phyloP scores from a whole-genome alignment of 2,329 filamentous ascomycete species.

The Botryosphaeria dothidea region DNA sequence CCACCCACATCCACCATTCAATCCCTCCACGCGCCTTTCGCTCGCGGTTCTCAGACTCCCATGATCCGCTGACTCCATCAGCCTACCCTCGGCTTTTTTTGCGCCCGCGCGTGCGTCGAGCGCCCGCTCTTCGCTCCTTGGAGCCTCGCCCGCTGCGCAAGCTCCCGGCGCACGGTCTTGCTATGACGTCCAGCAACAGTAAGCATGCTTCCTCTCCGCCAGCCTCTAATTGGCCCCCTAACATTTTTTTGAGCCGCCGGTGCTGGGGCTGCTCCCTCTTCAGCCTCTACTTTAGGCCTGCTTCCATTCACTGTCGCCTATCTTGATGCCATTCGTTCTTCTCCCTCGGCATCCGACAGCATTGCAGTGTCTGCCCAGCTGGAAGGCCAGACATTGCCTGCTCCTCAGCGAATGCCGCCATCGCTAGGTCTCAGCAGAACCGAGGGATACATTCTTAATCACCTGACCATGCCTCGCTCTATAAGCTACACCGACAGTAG shows the following conservation, averaged over 20 bases:
- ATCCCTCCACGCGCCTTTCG: neutral
- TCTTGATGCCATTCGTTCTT: too few species aligned
- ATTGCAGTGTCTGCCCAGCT: neutral
- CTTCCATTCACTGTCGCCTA: too few species aligned
- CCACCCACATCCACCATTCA: neutral
- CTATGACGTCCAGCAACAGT: neutral
- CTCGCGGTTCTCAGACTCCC: neutral
- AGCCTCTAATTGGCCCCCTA: neutral
- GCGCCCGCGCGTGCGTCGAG: too few species aligned
- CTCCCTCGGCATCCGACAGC: too few species aligned
- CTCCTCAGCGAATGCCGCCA: neutral
- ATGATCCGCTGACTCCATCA: too few species aligned
- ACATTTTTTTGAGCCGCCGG: too few species aligned
- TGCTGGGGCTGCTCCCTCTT: too few species aligned
- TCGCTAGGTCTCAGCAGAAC: too few species aligned
- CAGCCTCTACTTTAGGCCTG: too few species aligned
- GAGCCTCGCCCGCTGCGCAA: neutral
- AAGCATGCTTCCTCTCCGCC: neutral
- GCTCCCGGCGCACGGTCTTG: neutral
- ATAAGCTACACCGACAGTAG: neutral
- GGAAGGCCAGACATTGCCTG: neutral
- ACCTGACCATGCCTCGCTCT: neutral
- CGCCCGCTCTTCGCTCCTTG: neutral
- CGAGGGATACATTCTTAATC: neutral
- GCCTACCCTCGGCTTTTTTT: neutral